phyloP scores from a whole-genome alignment of 2,329 filamentous ascomycete species.

The Colletotrichum sp. region DNA sequence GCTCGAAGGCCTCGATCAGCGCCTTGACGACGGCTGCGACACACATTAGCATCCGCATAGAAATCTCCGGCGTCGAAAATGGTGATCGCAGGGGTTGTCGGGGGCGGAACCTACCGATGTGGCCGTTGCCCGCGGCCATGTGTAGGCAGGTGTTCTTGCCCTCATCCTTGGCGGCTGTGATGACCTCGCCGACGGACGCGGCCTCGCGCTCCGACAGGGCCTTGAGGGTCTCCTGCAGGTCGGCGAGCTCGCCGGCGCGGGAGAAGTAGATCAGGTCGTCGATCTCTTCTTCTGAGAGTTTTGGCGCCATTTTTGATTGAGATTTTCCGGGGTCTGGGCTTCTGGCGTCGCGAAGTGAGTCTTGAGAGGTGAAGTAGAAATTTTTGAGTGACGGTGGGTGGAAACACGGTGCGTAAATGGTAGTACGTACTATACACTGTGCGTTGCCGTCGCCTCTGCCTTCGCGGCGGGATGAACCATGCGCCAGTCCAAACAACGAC shows the following conservation, averaged over 20 bases:
- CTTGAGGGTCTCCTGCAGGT: constrained; percentile 65
- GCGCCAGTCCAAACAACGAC: neutral
- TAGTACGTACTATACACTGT: constrained; percentile 7
- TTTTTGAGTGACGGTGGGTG: constrained; percentile 19
- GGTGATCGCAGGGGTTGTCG: neutral
- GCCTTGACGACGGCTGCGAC: constrained; percentile 47
- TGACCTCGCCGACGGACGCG: constrained; percentile 63
- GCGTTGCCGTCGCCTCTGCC: neutral
- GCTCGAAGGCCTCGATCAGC: constrained; percentile 46
- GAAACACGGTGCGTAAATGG: constrained; percentile 11
- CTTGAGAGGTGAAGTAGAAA: constrained; percentile 10
- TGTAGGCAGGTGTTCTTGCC: constrained; percentile 84
- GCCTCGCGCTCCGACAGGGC: constrained; percentile 66
- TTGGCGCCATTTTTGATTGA: constrained; percentile 46
- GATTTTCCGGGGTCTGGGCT: neutral
- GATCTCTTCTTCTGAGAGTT: constrained; percentile 77
- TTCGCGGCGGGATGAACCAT: neutral
- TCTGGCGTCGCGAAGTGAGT: neutral
- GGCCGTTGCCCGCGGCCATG: constrained; percentile 91
- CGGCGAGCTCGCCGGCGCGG: constrained; percentile 75
- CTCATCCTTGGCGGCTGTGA: constrained; percentile 73
- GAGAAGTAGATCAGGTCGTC: constrained; percentile 92
- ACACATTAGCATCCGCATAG: neutral
- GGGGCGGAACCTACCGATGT: constrained; percentile 63
- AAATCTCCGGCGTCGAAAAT: neutral